phyloP scores from a whole-genome alignment of 2,329 filamentous ascomycete species.

The Nigrograna mackinnonii region DNA sequence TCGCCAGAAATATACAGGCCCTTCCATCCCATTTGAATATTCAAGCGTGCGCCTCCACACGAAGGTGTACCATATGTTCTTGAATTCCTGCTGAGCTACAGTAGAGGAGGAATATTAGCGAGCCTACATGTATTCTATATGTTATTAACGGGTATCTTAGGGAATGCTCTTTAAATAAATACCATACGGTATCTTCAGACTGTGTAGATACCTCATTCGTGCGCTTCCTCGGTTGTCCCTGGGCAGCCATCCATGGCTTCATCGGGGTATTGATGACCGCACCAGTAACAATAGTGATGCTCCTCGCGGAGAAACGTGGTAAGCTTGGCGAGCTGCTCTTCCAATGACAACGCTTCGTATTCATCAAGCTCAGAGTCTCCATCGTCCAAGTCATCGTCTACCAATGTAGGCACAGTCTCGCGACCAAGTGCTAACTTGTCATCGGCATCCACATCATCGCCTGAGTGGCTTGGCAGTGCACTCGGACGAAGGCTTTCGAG shows the following conservation, averaged over 20 bases:
- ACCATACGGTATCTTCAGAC: no score
- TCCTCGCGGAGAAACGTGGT: constrained; percentile 71
- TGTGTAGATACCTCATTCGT: no score
- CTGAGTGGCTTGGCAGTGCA: constrained; percentile 62
- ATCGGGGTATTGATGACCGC: constrained; percentile 81
- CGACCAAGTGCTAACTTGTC: constrained; percentile 71
- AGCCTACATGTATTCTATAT: no score
- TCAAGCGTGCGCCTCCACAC: no score
- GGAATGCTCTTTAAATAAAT: no score
- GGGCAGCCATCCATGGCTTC: constrained; percentile 84
- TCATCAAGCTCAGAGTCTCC: constrained; percentile 80
- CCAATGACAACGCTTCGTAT: constrained; percentile 71
- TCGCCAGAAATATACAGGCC: no score
- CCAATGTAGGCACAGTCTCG: constrained; percentile 55
- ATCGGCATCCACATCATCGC: constrained; percentile 73
- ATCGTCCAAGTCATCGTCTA: constrained; percentile 73
- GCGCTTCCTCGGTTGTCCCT: constrained; percentile 82
- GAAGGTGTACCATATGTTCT: no score
- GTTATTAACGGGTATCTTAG: no score
- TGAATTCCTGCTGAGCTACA: no score
- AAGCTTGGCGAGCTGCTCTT: constrained; percentile 68
- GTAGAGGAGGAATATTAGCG: no score
- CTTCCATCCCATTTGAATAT: no score
- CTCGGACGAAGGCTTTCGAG: constrained; percentile 38
- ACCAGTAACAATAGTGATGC: constrained; percentile 93